Evolutionary conservation across 768 basidiomycete genomes (phyloP).

Genomic region (Lyophyllum semitale): DNA sequence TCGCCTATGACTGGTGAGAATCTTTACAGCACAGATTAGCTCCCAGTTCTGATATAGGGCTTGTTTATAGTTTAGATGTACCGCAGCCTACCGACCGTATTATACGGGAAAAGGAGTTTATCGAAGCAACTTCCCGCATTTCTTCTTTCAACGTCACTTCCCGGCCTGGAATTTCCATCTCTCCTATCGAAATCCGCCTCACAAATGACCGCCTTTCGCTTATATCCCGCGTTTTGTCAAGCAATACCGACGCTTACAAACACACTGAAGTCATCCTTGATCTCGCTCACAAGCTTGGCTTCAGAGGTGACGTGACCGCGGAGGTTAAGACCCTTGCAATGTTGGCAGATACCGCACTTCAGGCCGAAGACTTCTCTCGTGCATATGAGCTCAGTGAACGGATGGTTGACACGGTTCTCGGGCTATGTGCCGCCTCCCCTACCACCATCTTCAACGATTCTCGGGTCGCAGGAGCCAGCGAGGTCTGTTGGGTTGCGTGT

Average conservation of each 20-base stretch:
- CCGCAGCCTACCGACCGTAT: constrained; percentile 65
- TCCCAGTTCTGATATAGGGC: neutral
- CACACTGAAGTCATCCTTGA: constrained; percentile 93
- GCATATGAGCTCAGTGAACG: constrained; percentile 72
- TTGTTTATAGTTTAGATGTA: constrained; percentile 68
- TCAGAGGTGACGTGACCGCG: constrained; percentile 67
- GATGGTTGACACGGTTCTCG: constrained; percentile 68
- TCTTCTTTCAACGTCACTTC: constrained; percentile 89
- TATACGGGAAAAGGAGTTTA: constrained; percentile 81
- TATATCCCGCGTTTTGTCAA: constrained; percentile 83
- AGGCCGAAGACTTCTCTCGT: constrained; percentile 74
- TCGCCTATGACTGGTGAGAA: constrained; percentile 90
- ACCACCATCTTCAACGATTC: constrained; percentile 34
- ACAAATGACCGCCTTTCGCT: constrained; percentile 87
- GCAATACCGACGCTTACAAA: constrained; percentile 85
- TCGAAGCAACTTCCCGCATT: constrained; percentile 95
- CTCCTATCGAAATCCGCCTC: constrained; percentile 92
- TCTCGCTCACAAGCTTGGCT: constrained; percentile 87
- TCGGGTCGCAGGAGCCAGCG: constrained; percentile 58
- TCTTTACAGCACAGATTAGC: neutral
- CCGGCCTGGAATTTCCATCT: constrained; percentile 71
- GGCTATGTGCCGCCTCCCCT: constrained; percentile 38
- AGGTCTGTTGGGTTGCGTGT: constrained; percentile 90
- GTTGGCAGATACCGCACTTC: constrained; percentile 86
- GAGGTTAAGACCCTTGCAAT: constrained; percentile 85